These are phyloP conservation scores for Aureobasidium sp. DNA, from an alignment of 2,329 filamentous ascomycete species.

Conservation along the genomic window DNA sequence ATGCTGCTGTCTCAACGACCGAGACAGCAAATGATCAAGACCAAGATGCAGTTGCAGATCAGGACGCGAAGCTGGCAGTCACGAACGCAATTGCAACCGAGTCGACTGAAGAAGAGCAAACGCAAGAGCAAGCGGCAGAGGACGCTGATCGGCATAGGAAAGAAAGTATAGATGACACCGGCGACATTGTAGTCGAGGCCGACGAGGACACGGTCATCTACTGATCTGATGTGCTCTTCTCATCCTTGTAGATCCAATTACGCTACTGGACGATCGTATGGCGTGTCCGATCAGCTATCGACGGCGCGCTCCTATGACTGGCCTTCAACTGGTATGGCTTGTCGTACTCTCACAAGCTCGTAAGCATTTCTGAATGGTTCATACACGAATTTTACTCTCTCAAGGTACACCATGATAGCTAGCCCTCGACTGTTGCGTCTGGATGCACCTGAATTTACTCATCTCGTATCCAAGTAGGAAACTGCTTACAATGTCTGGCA, in stretches of 20 bases:
- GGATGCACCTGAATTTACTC: background rate
- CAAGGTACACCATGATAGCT: background rate
- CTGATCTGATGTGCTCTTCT: constrained; percentile 37
- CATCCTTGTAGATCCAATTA: background rate
- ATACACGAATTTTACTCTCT: background rate
- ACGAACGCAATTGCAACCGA: background rate
- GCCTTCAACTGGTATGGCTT: background rate
- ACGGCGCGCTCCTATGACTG: background rate
- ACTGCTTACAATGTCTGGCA: background rate
- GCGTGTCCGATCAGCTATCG: background rate
- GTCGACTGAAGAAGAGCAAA: constrained; percentile 12
- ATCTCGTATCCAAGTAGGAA: background rate
- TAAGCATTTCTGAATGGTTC: background rate
- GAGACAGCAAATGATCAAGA: background rate
- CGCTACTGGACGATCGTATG: background rate
- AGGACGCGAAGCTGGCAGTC: background rate
- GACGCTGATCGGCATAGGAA: constrained; percentile 19
- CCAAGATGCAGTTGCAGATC: background rate
- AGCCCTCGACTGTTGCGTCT: background rate
- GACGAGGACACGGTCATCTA: constrained; percentile 92
- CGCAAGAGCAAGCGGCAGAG: background rate
- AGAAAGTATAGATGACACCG: constrained; percentile 53
- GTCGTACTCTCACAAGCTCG: background rate
- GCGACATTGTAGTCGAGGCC: constrained; percentile 72
- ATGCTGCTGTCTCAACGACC: background rate